Base-by-base conservation (phyloP, 352 stramenopile species). In the Halophytophthora batemanensis region DNA sequence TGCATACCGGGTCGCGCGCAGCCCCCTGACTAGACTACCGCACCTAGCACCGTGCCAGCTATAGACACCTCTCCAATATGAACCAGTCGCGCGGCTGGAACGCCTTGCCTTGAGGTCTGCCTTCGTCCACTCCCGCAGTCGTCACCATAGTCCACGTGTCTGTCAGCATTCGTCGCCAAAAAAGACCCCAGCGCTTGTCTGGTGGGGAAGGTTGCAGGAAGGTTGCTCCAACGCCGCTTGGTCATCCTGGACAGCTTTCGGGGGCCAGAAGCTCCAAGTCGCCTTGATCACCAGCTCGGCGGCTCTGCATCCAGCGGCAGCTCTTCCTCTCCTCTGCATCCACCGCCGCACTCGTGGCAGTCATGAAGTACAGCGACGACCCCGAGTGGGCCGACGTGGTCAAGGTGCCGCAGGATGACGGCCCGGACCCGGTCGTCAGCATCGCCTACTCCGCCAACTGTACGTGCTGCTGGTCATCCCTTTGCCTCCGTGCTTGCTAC, bases 401-500 rank as follows among this genome's bases (percentile, higher is more conserved):
- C 53, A 89, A 88, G 56, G 82, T 94, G 59, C 73, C 81, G 37
- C 84, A 94, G 60, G 81, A 92, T 57, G 84, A 94, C 41, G 84
- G 84, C 7, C 84, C 84, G 2, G 69, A 85, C 47, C 79, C 84
- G 2, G 69, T 91, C 61, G 84, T 89, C 40, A 79, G 77, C 59
- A 92, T 94, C 55, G 59, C 75, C 18, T 94, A 94, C 71, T 77
- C 82, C 3, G 36, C 69, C 8, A 48, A 68, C 29, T 94, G 83
- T 93, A 71, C 53, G 73, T 84, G 1, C n/a, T 50, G 6, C 29
- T 25, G 33, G 7, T 35, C 42, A 12, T 45, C 46, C 14, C 33
- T 3, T 14, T 19, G 14, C n/a, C 58, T 19, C 36, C 7, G 31
- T 19, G 31, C 21, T 52, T 12, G 34, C 10, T 37, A 11, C 33